Evolutionary conservation across 1,284 basidiomycete genomes (phyloP).

Genomic region (Ustilago trichophora): DNA sequence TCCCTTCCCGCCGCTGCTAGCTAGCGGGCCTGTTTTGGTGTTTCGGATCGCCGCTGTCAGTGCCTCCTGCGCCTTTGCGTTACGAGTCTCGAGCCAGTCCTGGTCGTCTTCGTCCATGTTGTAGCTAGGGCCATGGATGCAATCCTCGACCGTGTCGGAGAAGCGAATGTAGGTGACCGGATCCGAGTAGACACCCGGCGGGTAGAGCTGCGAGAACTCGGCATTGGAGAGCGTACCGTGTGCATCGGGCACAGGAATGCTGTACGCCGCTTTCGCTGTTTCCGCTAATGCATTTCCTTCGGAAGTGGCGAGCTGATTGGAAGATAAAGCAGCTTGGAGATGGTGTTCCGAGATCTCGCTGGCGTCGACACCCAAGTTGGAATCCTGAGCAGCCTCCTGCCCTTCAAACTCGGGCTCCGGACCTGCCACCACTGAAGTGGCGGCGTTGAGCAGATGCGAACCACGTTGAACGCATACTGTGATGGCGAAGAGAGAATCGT

Average conservation of each 20-base stretch:
- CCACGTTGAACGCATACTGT: slow-evolving; percentile 59
- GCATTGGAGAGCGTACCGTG: slow-evolving; percentile 50
- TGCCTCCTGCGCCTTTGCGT: slow-evolving; percentile 85
- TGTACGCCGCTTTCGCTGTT: slow-evolving; percentile 53
- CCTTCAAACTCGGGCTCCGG: slow-evolving; percentile 59
- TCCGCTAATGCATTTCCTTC: slow-evolving; percentile 33
- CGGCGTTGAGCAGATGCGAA: slow-evolving; percentile 52
- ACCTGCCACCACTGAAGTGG: slow-evolving; percentile 56
- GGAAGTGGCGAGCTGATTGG: slow-evolving; percentile 59
- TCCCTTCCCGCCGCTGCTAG: slow-evolving; percentile 41
- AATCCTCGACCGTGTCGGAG: slow-evolving; percentile 89
- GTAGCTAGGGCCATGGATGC: slow-evolving; percentile 75
- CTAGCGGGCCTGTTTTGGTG: slow-evolving; percentile 70
- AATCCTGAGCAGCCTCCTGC: slow-evolving; percentile 57
- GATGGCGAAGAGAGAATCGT: background rate
- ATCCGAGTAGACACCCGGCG: slow-evolving; percentile 59
- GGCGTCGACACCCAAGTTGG: slow-evolving; percentile 60
- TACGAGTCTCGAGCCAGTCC: slow-evolving; percentile 91
- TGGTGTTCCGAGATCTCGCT: slow-evolving; percentile 64
- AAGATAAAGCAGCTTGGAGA: slow-evolving; percentile 65
- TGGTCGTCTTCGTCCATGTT: slow-evolving; percentile 96
- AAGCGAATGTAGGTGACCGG: slow-evolving; percentile 79
- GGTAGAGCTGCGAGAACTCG: slow-evolving; percentile 58
- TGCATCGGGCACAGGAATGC: slow-evolving; percentile 65
- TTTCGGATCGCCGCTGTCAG: slow-evolving; percentile 80